These are phyloP conservation scores for Penicillium freii DNA, from an alignment of 2,329 filamentous ascomycete species.

Conservation along the genomic window DNA sequence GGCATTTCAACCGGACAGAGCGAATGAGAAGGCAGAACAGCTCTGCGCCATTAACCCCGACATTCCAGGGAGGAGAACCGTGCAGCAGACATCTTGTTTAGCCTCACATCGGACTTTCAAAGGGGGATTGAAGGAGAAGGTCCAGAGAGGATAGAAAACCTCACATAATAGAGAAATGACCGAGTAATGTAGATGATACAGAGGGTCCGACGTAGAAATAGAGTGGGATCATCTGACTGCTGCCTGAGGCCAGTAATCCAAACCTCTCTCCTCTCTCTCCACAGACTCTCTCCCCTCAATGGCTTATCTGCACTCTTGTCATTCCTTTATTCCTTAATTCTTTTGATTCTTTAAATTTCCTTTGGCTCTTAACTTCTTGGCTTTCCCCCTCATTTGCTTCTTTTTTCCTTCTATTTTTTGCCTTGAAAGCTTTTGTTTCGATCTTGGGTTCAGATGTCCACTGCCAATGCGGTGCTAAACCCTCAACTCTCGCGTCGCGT, in stretches of 20 bases:
- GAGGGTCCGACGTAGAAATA: not conserved
- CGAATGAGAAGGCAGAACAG: not conserved
- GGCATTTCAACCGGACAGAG: not conserved
- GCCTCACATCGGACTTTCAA: not conserved
- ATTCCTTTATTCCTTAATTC: not conserved
- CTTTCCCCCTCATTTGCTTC: slow-evolving; percentile 6
- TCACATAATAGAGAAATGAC: not conserved
- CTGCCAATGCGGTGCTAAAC: slow-evolving; percentile 1
- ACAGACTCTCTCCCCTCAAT: not conserved
- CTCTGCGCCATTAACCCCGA: not conserved
- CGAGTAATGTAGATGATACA: not conserved
- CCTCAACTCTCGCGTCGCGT: not conserved
- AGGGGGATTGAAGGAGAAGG: not conserved
- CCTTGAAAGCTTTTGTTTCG: not conserved
- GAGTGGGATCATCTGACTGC: slow-evolving; percentile 4
- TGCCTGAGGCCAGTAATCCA: slow-evolving; percentile 1
- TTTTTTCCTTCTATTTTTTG: not conserved
- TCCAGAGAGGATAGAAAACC: not conserved
- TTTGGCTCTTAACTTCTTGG: not conserved
- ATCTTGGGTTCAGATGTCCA: not conserved
- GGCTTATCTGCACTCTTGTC: slow-evolving; percentile 1
- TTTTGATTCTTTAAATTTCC: not conserved
- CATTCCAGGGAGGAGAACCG: slow-evolving; percentile 4
- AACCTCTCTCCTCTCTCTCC: not conserved
- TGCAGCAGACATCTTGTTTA: not conserved